These are phyloP conservation scores for Agrocybe pediades DNA, from an alignment of 768 basidiomycete species.

Conservation along the genomic window DNA sequence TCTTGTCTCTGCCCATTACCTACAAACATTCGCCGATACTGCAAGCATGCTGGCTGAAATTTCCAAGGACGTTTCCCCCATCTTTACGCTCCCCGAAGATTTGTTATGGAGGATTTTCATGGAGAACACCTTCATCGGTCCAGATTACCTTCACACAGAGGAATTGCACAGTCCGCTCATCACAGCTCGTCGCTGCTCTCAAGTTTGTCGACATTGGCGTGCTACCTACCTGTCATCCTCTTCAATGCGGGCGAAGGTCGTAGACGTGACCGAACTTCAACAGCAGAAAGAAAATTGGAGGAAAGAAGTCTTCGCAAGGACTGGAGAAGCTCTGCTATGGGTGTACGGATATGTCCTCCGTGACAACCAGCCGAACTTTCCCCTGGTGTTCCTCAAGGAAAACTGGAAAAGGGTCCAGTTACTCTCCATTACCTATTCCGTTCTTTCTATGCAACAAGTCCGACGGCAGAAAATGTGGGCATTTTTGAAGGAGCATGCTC, in stretches of 20 bases:
- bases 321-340: background rate
- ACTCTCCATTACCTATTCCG: too few relatives aligned
- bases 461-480: too few relatives aligned
- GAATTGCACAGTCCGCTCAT: background rate
- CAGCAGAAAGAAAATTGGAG: background rate
- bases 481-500: too few relatives aligned
- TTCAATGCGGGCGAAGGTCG: background rate
- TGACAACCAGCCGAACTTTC: too few relatives aligned
- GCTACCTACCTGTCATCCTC: background rate
- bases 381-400: too few relatives aligned
- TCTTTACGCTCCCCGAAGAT: background rate
- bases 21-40: too few relatives aligned
- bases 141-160: background rate
- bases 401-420: too few relatives aligned
- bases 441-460: too few relatives aligned
- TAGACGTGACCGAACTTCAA: background rate
- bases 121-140: background rate
- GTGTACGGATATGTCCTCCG: background rate
- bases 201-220: background rate
- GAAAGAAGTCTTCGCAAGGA: background rate
- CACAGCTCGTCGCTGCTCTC: background rate
- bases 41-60: too few relatives aligned
- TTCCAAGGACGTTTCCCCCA: too few relatives aligned
- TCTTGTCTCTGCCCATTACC: too few relatives aligned
- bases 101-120: background rate